A percentile compares a stretch with the other conserved stretches of the same genome.
phyloP scores from a whole-genome alignment of 345 rosid species.

The Sisymbrium altissimum region DNA sequence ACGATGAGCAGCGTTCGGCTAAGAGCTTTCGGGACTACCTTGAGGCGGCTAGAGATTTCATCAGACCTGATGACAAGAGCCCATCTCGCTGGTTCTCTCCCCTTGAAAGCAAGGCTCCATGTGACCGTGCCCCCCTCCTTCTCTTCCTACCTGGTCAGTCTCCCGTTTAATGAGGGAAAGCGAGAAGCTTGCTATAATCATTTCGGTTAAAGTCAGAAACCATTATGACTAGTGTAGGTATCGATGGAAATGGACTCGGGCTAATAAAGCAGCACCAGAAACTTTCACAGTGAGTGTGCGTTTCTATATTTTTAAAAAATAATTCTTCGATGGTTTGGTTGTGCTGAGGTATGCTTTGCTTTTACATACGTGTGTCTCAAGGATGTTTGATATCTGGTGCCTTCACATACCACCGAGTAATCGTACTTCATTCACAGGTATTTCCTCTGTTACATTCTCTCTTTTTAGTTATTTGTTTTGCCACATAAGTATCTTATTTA shows the following conservation, averaged over 20 bases:
- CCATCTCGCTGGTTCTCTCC: constrained; percentile 83
- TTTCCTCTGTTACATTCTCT: background rate
- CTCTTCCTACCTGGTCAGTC: constrained; percentile 65
- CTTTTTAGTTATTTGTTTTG: no score
- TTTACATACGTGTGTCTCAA: constrained; percentile 9
- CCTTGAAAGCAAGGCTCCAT: constrained; percentile 46
- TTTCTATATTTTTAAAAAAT: background rate
- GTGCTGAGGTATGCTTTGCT: background rate
- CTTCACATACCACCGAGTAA: constrained; percentile 77
- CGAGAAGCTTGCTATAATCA: no score
- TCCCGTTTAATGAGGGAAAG: background rate
- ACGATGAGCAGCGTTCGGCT: constrained; percentile 14
- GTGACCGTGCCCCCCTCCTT: constrained; percentile 57
- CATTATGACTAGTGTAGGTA: constrained; percentile 32
- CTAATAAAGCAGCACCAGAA: constrained; percentile 47
- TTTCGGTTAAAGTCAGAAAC: no score
- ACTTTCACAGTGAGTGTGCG: constrained; percentile 55
- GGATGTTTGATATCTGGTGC: constrained; percentile 73
- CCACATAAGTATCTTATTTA: background rate
- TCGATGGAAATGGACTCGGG: constrained; percentile 71
- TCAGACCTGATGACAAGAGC: constrained; percentile 44
- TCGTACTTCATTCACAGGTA: constrained; percentile 64
- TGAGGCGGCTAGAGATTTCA: constrained; percentile 43
- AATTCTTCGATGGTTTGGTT: no score
- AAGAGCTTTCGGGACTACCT: constrained; percentile 47